Conservation (phyloP, 2,329 filamentous ascomycete species). For the Dactylella cylindrospora region DNA sequence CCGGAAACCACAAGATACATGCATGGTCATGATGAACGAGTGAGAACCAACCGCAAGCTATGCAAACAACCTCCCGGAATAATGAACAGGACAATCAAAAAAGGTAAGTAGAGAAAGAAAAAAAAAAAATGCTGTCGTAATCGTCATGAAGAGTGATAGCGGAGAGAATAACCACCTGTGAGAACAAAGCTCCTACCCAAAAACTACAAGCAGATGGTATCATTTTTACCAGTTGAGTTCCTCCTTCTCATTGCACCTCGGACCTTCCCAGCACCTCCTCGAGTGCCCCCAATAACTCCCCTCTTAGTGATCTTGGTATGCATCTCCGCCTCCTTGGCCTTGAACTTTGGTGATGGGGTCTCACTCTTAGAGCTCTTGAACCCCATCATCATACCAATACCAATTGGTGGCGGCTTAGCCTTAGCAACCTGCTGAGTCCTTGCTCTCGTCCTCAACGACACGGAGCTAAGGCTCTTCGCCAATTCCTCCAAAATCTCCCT, state of each 20-base stretch:
- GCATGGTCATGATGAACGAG: too few relatives aligned
- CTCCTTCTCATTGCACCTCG: constrained; percentile 35
- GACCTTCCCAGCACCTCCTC: constrained; percentile 12
- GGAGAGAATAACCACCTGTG: too few relatives aligned
- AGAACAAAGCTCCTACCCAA: too few relatives aligned
- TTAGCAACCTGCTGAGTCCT: constrained; percentile 25
- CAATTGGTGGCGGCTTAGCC: constrained; percentile 40
- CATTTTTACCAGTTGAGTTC: constrained; percentile 33
- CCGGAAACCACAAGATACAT: too few relatives aligned
- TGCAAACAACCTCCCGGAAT: too few relatives aligned
- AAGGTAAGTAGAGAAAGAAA: too few relatives aligned
- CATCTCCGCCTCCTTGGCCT: constrained; percentile 33
- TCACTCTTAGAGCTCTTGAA: constrained; percentile 29
- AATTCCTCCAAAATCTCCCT: constrained; percentile 38
- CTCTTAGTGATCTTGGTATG: constrained; percentile 41
- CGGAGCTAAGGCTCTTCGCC: constrained; percentile 40
- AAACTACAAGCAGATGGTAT: constrained; percentile 33
- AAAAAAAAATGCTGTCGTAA: too few relatives aligned
- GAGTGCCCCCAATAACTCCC: constrained; percentile 22
- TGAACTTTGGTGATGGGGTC: constrained; percentile 27
- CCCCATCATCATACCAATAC: constrained; percentile 43
- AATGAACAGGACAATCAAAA: too few relatives aligned
- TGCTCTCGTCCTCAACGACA: constrained; percentile 28
- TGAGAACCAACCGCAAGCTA: too few relatives aligned
- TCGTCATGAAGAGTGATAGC: too few relatives aligned